A percentile compares a stretch with the other conserved stretches of the same genome.
Evolutionary conservation across 2,329 filamentous ascomycete genomes (phyloP).

Genomic region (Fusarium continuum): DNA sequence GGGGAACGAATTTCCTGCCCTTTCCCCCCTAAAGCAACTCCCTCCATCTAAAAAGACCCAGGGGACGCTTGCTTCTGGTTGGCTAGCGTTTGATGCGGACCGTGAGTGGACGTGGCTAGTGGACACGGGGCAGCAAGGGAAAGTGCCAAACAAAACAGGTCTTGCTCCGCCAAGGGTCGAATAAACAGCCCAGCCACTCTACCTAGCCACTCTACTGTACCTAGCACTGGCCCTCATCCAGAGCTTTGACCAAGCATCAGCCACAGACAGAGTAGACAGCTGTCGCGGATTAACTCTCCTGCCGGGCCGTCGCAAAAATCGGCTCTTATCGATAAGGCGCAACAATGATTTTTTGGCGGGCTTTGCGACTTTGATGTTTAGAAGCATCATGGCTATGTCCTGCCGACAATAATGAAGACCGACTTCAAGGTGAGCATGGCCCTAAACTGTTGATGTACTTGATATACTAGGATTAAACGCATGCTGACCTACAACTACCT

Average conservation of each 20-base stretch:
- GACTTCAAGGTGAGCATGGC: slow-evolving; percentile 85
- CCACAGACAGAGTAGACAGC: slow-evolving; percentile 15
- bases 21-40: slow-evolving; percentile 41
- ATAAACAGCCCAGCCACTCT: slow-evolving; percentile 34
- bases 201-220: too few species aligned
- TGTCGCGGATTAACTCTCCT: slow-evolving; percentile 48
- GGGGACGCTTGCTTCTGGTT: slow-evolving; percentile 44
- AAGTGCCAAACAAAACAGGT: slow-evolving; percentile 37
- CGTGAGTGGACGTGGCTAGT: slow-evolving; percentile 42
- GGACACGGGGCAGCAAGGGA: slow-evolving; percentile 43
- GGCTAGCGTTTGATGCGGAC: slow-evolving; percentile 42
- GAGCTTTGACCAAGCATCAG: slow-evolving; percentile 31
- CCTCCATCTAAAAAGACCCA: slow-evolving; percentile 19
- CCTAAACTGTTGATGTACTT: background rate
- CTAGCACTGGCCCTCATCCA: slow-evolving; percentile 34
- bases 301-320: slow-evolving; percentile 46
- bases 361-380: slow-evolving; percentile 37
- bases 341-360: slow-evolving; percentile 46
- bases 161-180: slow-evolving; percentile 27
- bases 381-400: slow-evolving; percentile 51
- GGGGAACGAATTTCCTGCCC: slow-evolving; percentile 51
- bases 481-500: background rate
- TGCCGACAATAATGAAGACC: slow-evolving; percentile 86
- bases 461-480: background rate
- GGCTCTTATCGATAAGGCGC: slow-evolving; percentile 50